Evolutionary conservation across 371 early-diverging fungal species (phyloP).

Genomic region (Syncephalastrum contaminatum): DNA sequence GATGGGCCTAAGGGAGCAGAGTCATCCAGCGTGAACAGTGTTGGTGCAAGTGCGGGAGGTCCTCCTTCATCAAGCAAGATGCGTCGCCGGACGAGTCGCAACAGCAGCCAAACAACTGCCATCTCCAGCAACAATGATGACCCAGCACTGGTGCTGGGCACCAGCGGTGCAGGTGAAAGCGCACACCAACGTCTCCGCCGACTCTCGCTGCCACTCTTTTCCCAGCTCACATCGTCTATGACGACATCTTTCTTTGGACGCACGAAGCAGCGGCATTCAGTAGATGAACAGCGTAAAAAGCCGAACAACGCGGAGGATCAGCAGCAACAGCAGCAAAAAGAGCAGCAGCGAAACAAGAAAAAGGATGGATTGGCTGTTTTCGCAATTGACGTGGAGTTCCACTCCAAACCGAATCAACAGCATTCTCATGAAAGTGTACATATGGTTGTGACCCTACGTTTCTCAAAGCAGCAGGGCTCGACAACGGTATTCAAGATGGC

Average conservation of each 20-base stretch:
- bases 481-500: conserved; percentile 47
- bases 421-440: conserved; percentile 1
- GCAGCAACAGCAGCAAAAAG: conserved; percentile 4
- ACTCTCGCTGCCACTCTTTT: conserved; percentile 31
- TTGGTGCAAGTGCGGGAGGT: neutral
- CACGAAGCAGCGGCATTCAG: conserved; percentile 26
- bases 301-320: neutral
- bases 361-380: conserved; percentile 39
- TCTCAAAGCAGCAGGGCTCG: conserved; percentile 41
- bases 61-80: conserved; percentile 7
- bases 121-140: conserved; percentile 9
- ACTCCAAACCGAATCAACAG: neutral
- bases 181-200: conserved; percentile 14
- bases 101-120: conserved; percentile 14
- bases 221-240: conserved; percentile 43
- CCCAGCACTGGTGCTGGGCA: conserved; percentile 5
- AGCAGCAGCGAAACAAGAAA: conserved; percentile 16
- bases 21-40: neutral
- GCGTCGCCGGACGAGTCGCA: conserved; percentile 15
- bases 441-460: conserved; percentile 26
- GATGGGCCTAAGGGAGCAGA: conserved; percentile 15
- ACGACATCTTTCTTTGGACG: conserved; percentile 44
- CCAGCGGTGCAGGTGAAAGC: conserved; percentile 2
- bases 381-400: conserved; percentile 27
- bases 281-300: conserved; percentile 19